Evolutionary conservation across 2,329 filamentous ascomycete species (phyloP), one percentile per base, ranked within the genome.

Genomic region (Fusarium foetens): DNA sequence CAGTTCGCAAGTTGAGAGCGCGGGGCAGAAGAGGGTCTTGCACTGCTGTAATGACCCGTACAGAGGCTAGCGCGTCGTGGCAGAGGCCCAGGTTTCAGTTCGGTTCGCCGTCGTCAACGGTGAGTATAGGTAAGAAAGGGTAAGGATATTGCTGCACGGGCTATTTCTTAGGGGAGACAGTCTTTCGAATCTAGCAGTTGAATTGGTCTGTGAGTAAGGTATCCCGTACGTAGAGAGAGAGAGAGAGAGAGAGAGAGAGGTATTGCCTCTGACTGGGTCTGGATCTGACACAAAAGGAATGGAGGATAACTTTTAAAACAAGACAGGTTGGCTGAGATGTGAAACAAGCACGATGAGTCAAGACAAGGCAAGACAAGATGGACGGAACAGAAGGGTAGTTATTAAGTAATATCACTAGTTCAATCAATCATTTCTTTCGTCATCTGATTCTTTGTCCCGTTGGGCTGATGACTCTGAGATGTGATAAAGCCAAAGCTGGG

Each of bases 81-180:
- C 48, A 70, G 72, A 76, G 74, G 70, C 53, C 73, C 68, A 76
- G 67, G 75, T 77, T 77, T 77, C 75, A 77, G 75, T 77, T 75
- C 73, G 71, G 72, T 55, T 77, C 73, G 70, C 70, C 66, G 75
- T 76, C 63, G 64, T 63, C 63, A 73, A 74, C 75, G 73, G 75
- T 76, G 73, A 72, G 71, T 73, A 70, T 75, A 76, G 74, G 68
- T 69, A 66, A 61, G 64, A 53, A 64, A 46, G 46, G 52, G 52
- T 59, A 69, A 69, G 75, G 75, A 65, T 73, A 65, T 72, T 36
- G 62, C 61, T 61, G 73, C 66, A 72, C 65, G 57, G 72, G 63
- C 64, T 69, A 36, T 41, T 71, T 48, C 60, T 53, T 60, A 38
- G 54, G 13, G 35, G 65, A 39, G 42, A 46, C 36, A 39, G n/a